phyloP scores from a whole-genome alignment of 2,329 filamentous ascomycete species.

The Fusarium sp. region DNA sequence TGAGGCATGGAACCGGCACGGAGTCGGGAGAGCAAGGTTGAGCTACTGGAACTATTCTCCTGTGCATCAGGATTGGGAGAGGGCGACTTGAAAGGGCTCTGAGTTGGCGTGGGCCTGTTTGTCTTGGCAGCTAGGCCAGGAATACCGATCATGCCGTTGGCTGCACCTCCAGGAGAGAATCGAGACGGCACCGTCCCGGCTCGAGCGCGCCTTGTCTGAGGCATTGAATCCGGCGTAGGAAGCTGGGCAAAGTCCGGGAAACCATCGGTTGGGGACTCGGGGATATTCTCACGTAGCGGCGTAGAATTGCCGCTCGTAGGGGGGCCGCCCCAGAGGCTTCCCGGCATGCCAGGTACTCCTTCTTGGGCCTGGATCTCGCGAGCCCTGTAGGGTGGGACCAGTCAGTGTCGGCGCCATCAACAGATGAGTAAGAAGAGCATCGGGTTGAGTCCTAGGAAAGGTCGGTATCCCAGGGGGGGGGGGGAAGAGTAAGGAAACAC shows the following conservation, averaged over 20 bases:
- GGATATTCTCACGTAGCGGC: slow-evolving; percentile 94
- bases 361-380: slow-evolving; percentile 98
- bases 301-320: slow-evolving; percentile 97
- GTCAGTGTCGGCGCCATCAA: slow-evolving; percentile 21
- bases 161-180: slow-evolving; percentile 80
- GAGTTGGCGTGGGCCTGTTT: slow-evolving; percentile 84
- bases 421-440: not conserved
- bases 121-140: slow-evolving; percentile 75
- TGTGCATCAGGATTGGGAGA: slow-evolving; percentile 63
- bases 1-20: slow-evolving; percentile 96
- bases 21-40: slow-evolving; percentile 82
- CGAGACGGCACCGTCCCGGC: slow-evolving; percentile 96
- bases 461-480: slow-evolving; percentile 9
- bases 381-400: slow-evolving; percentile 66
- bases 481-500: not conserved
- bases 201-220: slow-evolving; percentile 80
- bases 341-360: slow-evolving; percentile 74
- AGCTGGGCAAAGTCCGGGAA: slow-evolving; percentile 89
- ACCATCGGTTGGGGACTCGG: slow-evolving; percentile 94
- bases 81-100: slow-evolving; percentile 81
- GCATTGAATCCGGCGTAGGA: slow-evolving; percentile 70
- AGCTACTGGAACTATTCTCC: slow-evolving; percentile 63
- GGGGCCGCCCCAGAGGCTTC: slow-evolving; percentile 90
- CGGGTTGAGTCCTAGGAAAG: not conserved
- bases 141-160: slow-evolving; percentile 66